phyloP scores from a whole-genome alignment of 2,329 filamentous ascomycete species.

The Neurospora sp. region DNA sequence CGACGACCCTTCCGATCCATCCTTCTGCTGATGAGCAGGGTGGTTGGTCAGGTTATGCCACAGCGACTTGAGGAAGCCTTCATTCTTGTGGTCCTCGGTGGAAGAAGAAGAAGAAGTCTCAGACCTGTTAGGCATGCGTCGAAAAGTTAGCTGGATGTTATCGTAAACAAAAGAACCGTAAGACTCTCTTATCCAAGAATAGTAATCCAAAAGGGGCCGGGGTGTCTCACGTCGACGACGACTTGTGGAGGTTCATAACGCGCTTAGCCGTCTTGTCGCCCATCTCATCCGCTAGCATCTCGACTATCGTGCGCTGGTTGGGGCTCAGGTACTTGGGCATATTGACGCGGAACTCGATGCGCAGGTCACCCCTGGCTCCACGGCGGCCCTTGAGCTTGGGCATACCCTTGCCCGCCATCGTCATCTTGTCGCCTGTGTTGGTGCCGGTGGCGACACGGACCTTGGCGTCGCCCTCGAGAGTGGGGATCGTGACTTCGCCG shows the following conservation, averaged over 20 bases:
- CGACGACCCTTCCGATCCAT: slow-evolving; percentile 17
- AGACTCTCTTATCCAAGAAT: slow-evolving; percentile 1
- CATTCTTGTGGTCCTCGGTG: slow-evolving; percentile 55
- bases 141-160: slow-evolving; percentile 1
- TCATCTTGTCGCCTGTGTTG: slow-evolving; percentile 84
- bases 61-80: slow-evolving; percentile 84
- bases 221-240: slow-evolving; percentile 32
- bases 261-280: slow-evolving; percentile 83
- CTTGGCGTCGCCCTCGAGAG: slow-evolving; percentile 80
- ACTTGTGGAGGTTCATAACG: slow-evolving; percentile 69
- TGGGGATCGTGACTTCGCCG: slow-evolving; percentile 82
- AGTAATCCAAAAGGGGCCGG: neutral
- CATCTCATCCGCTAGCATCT: slow-evolving; percentile 96
- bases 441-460: slow-evolving; percentile 88
- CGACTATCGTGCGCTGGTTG: slow-evolving; percentile 85
- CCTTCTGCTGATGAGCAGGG: slow-evolving; percentile 38
- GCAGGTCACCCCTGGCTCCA: slow-evolving; percentile 66
- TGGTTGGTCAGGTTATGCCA: slow-evolving; percentile 91
- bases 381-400: slow-evolving; percentile 64
- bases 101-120: neutral
- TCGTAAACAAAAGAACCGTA: neutral
- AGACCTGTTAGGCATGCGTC: slow-evolving; percentile 1
- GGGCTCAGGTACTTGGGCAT: slow-evolving; percentile 92
- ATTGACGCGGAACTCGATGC: slow-evolving; percentile 85
- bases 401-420: slow-evolving; percentile 87